Conservation (phyloP, 2,329 filamentous ascomycete species). For the Epichloe aotearoae region DNA sequence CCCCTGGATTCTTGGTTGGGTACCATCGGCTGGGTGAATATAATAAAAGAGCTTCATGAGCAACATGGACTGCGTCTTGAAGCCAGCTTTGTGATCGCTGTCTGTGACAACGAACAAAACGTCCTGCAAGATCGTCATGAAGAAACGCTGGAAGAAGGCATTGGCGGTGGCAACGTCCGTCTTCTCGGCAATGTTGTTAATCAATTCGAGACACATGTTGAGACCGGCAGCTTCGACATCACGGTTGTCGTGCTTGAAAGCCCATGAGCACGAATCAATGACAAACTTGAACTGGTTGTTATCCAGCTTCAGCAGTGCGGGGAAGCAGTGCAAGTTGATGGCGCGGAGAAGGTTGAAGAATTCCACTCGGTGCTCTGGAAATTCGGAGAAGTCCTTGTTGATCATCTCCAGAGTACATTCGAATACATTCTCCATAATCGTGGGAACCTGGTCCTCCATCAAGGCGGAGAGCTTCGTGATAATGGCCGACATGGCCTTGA, state of each 20-base stretch:
- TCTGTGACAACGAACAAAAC: conserved; percentile 98
- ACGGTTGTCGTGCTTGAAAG: conserved; percentile 99
- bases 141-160: conserved; percentile 97
- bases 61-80: conserved; percentile 93
- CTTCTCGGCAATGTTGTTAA: conserved; percentile 94
- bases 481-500: conserved; percentile 95
- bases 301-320: conserved; percentile 82
- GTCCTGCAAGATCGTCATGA: conserved; percentile 87
- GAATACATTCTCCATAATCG: conserved; percentile 97
- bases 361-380: conserved; percentile 96
- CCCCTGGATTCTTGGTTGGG: conserved; percentile 73
- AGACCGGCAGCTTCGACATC: conserved; percentile 93
- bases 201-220: conserved; percentile 95
- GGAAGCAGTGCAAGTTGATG: conserved; percentile 97
- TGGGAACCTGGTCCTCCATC: conserved; percentile 97
- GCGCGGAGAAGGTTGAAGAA: conserved; percentile 95
- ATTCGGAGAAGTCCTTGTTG: conserved; percentile 99
- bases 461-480: conserved; percentile 89
- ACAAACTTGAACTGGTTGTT: conserved; percentile 98
- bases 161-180: conserved; percentile 76
- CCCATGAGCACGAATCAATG: conserved; percentile 99
- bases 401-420: conserved; percentile 99
- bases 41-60: conserved; percentile 95
- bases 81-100: conserved; percentile 95
- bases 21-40: conserved; percentile 57